Conservation (phyloP, 2,329 filamentous ascomycete species). For the Cladosporium sp. region DNA sequence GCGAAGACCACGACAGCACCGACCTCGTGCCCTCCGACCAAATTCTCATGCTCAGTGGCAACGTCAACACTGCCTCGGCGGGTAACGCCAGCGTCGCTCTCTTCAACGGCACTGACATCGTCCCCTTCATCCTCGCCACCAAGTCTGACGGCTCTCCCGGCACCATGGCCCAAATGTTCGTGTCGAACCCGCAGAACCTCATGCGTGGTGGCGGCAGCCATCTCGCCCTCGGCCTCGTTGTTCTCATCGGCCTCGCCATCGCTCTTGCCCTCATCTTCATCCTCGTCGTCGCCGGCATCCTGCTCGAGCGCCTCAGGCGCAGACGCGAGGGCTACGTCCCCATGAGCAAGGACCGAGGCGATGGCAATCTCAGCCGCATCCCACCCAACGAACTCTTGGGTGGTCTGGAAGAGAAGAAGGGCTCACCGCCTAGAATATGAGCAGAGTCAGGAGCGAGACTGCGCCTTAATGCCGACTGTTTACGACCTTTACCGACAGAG, state of each 20-base stretch:
- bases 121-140: conserved; percentile 75
- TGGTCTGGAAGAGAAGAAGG: conserved; percentile 23
- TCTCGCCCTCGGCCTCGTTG: conserved; percentile 69
- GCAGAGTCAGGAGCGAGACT: not conserved
- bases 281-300: conserved; percentile 68
- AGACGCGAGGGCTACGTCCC: conserved; percentile 74
- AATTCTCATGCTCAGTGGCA: conserved; percentile 77
- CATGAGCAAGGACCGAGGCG: conserved; percentile 56
- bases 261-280: conserved; percentile 72
- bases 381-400: conserved; percentile 40
- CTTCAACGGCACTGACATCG: conserved; percentile 75
- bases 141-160: conserved; percentile 59
- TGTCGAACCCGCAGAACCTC: conserved; percentile 68
- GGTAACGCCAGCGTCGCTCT: conserved; percentile 80
- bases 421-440: conserved; percentile 7
- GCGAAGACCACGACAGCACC: conserved; percentile 59
- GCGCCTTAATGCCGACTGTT: conserved; percentile 5
- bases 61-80: conserved; percentile 68
- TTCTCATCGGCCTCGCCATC: conserved; percentile 75
- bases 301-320: conserved; percentile 71
- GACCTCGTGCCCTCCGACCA: conserved; percentile 62
- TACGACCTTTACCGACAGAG: conserved; percentile 5
- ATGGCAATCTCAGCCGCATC: conserved; percentile 45
- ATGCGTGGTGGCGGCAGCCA: conserved; percentile 51
- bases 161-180: conserved; percentile 76